A percentile compares a stretch with the other conserved stretches of the same genome.
phyloP scores from a whole-genome alignment of 1,284 basidiomycete genomes.

The Ganoderma boninense region DNA sequence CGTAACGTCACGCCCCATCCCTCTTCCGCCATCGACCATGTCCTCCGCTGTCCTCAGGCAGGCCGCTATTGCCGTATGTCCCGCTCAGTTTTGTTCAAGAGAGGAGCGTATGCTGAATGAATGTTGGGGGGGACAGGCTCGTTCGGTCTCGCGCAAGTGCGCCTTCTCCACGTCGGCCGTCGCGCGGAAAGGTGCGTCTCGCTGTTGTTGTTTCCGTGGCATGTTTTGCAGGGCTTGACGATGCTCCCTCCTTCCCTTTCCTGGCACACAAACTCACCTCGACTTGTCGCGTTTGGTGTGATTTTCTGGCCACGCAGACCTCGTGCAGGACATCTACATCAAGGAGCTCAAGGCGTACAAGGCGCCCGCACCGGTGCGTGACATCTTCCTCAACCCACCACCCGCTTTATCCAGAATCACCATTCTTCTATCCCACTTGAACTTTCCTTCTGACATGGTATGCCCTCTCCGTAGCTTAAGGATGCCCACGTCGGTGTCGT shows the following conservation, averaged over 20 bases:
- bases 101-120: constrained; percentile 20
- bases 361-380: constrained; percentile 61
- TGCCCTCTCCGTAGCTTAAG: constrained; percentile 61
- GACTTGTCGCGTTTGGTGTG: neutral
- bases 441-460: neutral
- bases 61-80: constrained; percentile 57
- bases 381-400: constrained; percentile 19
- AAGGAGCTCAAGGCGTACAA: constrained; percentile 93
- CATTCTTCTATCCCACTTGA: neutral
- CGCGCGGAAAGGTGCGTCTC: constrained; percentile 72
- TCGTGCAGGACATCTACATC: constrained; percentile 93
- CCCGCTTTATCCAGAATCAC: too few species aligned
- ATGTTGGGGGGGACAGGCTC: constrained; percentile 49
- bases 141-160: constrained; percentile 50
- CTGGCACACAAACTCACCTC: neutral
- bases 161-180: constrained; percentile 71
- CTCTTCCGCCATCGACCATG: constrained; percentile 57
- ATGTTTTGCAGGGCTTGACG: constrained; percentile 3
- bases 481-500: constrained; percentile 87
- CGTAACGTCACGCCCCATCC: constrained; percentile 42
- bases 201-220: constrained; percentile 14
- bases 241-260: neutral
- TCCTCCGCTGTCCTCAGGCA: constrained; percentile 65
- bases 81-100: neutral
- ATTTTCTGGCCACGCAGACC: constrained; percentile 59